A percentile compares a stretch with the other conserved stretches of the same genome.
phyloP scores from a whole-genome alignment of 1,284 basidiomycete species.

The Cryptococcus sp. region DNA sequence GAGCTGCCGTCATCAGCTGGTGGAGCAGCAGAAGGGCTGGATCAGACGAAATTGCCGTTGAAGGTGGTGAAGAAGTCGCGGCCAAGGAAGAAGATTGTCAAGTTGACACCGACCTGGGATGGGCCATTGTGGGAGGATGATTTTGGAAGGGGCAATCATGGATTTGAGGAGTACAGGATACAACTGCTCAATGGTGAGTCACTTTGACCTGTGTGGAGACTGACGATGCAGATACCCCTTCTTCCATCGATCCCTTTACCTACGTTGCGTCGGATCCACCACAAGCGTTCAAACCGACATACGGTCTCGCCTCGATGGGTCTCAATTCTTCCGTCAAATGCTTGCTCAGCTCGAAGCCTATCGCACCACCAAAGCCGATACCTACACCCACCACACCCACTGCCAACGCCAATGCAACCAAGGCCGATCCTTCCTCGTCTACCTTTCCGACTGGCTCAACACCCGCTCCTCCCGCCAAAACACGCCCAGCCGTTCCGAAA shows the following conservation, averaged over 20 bases:
- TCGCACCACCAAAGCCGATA: not conserved
- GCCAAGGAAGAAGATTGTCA: conserved; percentile 36
- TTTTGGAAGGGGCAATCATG: conserved; percentile 32
- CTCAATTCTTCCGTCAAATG: conserved; percentile 23
- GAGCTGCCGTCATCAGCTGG: no score
- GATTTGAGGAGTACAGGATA: conserved; percentile 37
- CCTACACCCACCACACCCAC: not conserved
- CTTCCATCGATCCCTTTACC: conserved; percentile 40
- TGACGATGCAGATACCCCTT: conserved; percentile 35
- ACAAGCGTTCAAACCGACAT: conserved; percentile 28
- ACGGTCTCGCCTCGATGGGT: conserved; percentile 29
- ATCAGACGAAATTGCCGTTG: conserved; percentile 19
- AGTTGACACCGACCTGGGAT: conserved; percentile 38
- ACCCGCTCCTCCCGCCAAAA: not conserved
- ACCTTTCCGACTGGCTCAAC: not conserved
- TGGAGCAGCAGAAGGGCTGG: not conserved
- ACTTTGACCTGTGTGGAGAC: not conserved
- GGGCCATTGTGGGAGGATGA: conserved; percentile 43
- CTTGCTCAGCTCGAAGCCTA: conserved; percentile 21
- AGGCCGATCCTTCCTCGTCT: not conserved
- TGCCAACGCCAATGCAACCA: not conserved
- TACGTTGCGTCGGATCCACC: conserved; percentile 27
- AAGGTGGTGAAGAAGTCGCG: conserved; percentile 28
- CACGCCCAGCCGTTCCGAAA: conserved; percentile 17
- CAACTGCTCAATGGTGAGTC: conserved; percentile 44